Evolutionary conservation across 2,329 filamentous ascomycete species (phyloP), one percentile per base, ranked within the genome.

Genomic region (Colletotrichum endophyticum): DNA sequence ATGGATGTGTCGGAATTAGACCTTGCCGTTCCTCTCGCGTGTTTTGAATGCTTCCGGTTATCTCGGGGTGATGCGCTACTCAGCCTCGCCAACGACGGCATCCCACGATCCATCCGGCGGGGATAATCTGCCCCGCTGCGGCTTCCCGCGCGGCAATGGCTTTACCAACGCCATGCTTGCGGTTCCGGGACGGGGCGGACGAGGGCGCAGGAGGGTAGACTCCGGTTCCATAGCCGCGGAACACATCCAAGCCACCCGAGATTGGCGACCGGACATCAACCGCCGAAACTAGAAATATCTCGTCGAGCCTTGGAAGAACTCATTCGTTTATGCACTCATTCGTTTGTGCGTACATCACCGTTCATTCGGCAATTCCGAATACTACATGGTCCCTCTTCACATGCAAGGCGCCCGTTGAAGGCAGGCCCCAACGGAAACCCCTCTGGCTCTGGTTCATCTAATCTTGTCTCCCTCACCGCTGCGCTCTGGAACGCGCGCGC

Each of bases 1-100:
- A 69, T 63, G 70, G 32, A 76, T 32, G 64, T 69, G 63, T 76
- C 64, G 64, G 70, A 76, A 49, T 64, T 53, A 44, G 39, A 27
- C 15, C 30, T 32, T 53, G 44, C 44, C 44, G 44, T 53, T n/a
- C n/a, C 44, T 22, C 44, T 22, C 11, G 44, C 12, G 44, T 13
- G n/a, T 22, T 53, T 53, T 53, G 44, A 53, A 53, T 53, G 44
- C n/a, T n/a, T 53, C 12, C 16, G 9, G 5, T 49, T 49, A 19
- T n/a, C 12, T 9, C 39, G 19, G 9, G 19, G 9, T 49, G 39
- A 12, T 53, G n/a, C 16, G 34, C 36, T 19, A 9, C 36, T 9
- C 16, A 49, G 39, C 39, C 39, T 49, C 9, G 39, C 39, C 39
- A n/a, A 49, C 19, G 39, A n/a, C n/a, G 22, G n/a, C n/a, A 22